Base-by-base conservation (phyloP, 805 yeast species). In the Wickerhamomyces sydowiorum region DNA sequence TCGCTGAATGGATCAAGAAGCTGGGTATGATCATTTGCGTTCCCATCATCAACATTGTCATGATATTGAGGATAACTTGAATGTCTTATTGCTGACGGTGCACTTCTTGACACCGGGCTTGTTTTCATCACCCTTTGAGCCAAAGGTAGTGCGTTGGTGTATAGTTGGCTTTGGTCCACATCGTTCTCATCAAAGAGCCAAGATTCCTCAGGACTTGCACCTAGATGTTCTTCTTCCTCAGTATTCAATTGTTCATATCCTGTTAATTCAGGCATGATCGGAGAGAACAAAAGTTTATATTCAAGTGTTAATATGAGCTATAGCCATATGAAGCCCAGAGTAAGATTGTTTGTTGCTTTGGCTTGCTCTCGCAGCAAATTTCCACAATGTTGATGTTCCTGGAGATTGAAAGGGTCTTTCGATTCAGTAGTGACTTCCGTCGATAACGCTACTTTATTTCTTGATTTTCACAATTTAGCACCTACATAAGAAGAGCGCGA, bases 71-170 rank as follows among this genome's bases (percentile, higher is more conserved):
- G 29, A 9, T 19, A 10, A 13, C 21, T 19, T 2, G 42, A 38
- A 7, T 24, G 39, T 6, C 17, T 31, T 12, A 41, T 33, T 9
- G 20, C 14, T 4, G 45, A 18, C 1, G 53, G 57, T 3, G 43
- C 39, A 41, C 49, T 48, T 5, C 47, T 33, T 1, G 48, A 47
- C 2, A 42, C 6, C 1, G 51, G 49, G 8, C 40, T 40, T 7
- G 33, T 17, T 4, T 43, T 40, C 4, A 37, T 12, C 19, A 25
- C 25, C 17, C 32, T 52, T 24, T 29, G 33, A 1, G 38, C 10
- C n/a, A 37, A 5, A 8, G 41, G 40, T 5, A 40, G 14, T 3
- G 41, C 9, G 10, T 36, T 35, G 8, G 38, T 39, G 24, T 41
- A 31, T 23, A 38, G 15, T 30, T 34, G 49, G 9, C 17, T 20